Evolutionary conservation across 2,329 filamentous ascomycete species (phyloP).

Genomic region (Atkinsonella texensis): DNA sequence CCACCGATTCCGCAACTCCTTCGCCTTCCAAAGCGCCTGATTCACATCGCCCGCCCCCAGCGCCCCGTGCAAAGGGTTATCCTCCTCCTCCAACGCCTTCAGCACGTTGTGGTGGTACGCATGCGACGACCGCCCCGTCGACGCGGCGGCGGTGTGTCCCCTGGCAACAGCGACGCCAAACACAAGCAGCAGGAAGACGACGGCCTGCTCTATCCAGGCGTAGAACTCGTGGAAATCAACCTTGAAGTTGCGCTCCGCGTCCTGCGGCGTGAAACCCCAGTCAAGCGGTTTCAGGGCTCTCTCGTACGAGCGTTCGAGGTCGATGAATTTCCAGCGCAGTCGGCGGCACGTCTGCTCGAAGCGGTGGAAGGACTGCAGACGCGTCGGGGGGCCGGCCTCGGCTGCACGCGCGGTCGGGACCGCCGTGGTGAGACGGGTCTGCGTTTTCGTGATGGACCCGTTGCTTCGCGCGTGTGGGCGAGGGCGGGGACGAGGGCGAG

Average conservation of each 20-base stretch:
- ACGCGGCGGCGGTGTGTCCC: neutral
- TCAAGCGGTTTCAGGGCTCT: conserved; percentile 30
- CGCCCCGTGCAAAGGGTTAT: conserved; percentile 42
- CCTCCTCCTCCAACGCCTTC: conserved; percentile 42
- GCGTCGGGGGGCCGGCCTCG: neutral
- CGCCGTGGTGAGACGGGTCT: neutral
- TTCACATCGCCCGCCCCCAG: conserved; percentile 44
- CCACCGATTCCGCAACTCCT: conserved; percentile 61
- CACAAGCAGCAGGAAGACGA: conserved; percentile 54
- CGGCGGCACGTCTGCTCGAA: conserved; percentile 49
- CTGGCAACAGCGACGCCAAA: conserved; percentile 43
- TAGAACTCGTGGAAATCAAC: conserved; percentile 71
- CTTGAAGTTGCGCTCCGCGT: conserved; percentile 60
- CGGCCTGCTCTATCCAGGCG: conserved; percentile 56
- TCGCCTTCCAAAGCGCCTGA: conserved; percentile 50
- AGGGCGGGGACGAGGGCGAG: conserved; percentile 6
- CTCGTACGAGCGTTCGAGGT: conserved; percentile 44
- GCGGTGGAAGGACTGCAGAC: conserved; percentile 35
- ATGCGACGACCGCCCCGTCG: conserved; percentile 23
- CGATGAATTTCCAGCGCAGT: conserved; percentile 51
- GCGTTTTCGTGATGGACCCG: neutral
- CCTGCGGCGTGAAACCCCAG: conserved; percentile 23
- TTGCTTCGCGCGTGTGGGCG: conserved; percentile 4
- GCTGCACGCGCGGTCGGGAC: neutral
- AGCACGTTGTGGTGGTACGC: conserved; percentile 61